A percentile compares a stretch with the other conserved stretches of the same genome.
phyloP scores from a whole-genome alignment of 2,329 filamentous ascomycete genomes.

The Emmonsiellopsis sp. region DNA sequence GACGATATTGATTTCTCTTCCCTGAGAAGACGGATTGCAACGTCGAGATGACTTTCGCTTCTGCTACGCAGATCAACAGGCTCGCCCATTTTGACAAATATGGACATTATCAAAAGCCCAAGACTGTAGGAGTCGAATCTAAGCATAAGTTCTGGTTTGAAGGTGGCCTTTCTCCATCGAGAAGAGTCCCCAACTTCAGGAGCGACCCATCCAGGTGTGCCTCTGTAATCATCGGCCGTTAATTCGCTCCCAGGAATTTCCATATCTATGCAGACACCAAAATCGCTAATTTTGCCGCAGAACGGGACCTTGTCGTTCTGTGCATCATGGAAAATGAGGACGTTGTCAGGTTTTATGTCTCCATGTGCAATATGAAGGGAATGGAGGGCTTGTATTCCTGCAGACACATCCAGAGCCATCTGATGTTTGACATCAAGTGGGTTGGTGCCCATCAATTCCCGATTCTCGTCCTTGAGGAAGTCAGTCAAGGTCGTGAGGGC shows the following conservation, averaged over 20 bases:
- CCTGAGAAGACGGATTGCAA: constrained; percentile 11
- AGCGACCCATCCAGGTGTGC: constrained; percentile 17
- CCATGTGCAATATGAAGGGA: constrained; percentile 18
- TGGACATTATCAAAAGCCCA: constrained; percentile 16
- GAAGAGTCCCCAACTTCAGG: constrained; percentile 13
- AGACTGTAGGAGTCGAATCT: constrained; percentile 20
- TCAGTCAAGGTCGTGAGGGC: constrained; percentile 18
- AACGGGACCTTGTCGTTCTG: constrained; percentile 15
- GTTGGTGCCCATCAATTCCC: constrained; percentile 4
- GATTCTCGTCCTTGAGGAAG: constrained; percentile 12
- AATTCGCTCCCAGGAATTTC: constrained; percentile 14
- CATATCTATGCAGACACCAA: constrained; percentile 21
- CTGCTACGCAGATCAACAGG: constrained; percentile 6
- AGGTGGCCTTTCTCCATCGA: constrained; percentile 8
- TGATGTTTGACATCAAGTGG: constrained; percentile 14
- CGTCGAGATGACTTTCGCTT: constrained; percentile 6
- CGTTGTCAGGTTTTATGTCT: constrained; percentile 22
- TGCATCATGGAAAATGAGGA: constrained; percentile 15
- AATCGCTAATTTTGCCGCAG: constrained; percentile 20
- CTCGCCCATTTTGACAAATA: constrained; percentile 14
- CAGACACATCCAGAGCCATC: constrained; percentile 16
- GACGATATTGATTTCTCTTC: constrained; percentile 12
- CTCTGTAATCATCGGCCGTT: constrained; percentile 17
- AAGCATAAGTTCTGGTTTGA: constrained; percentile 18
- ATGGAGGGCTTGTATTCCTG: constrained; percentile 19